Evolutionary conservation across 257 asterid genomes (phyloP), one percentile per base, ranked within the genome.

Genomic region (Solanum rostratum): DNA sequence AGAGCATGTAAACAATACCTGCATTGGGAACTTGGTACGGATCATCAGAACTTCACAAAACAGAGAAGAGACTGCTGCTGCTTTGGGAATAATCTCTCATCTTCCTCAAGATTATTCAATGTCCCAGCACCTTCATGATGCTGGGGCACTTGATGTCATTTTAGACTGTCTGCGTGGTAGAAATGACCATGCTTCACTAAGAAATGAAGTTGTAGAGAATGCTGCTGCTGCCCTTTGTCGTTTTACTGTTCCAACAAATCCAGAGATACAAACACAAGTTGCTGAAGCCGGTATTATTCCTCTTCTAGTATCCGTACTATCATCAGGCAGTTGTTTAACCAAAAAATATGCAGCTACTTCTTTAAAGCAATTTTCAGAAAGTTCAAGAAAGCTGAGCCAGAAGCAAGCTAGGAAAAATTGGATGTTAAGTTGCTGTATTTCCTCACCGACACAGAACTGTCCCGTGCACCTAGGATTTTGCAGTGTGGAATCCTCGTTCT

Each of bases 301-400:
- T 39, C 71, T 84, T 50, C 83, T 90, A 19, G 92, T 90, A 33
- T 83, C 85, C 46, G 84, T 85, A 15, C 87, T 90, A 39, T 52
- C 83, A 18, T 80, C 90, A 9, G 89, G 89, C 81, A 82, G 85
- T 52, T 71, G 86, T 16, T 15, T 37, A 18, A 84, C 89, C 5
- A 90, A 87, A 62, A 80, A 43, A 59, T 55, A 82, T 43, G 90
- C 52, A n/a, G 89, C 92, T 79, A 55, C 86, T 57, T 85, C 88
- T 9, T 85, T 90, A 52, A 90, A 86, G 74, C 92, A 90, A 81
- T 86, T 90, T 24, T 87, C 91, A 33, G 86, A 88, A 66, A 85
- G 89, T 80, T 88, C 91, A 2, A 14, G 43, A 79, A 76, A 6
- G 41, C 73, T 87, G 84, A 87, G 86, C 88, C 3, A 45, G 49